Conservation (phyloP, 495 filamentous ascomycete species). For the Echria macrotheca region DNA sequence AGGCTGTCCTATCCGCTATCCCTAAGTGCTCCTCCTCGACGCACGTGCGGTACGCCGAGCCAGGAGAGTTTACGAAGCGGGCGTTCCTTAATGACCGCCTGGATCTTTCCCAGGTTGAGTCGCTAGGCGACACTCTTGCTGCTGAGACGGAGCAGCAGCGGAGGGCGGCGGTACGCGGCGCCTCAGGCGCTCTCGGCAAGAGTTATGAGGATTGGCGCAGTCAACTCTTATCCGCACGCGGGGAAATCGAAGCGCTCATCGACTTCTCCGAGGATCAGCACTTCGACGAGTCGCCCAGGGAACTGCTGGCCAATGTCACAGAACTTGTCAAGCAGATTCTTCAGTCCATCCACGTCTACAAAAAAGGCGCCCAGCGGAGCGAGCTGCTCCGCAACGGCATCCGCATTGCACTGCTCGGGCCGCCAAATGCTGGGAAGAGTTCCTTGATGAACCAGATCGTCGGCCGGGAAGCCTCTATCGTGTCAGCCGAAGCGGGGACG, state of each 20-base stretch:
- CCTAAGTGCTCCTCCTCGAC: slow-evolving; percentile 31
- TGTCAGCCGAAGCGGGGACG: slow-evolving; percentile 84
- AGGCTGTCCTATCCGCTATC: slow-evolving; percentile 77
- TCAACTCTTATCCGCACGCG: slow-evolving; percentile 71
- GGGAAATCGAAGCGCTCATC: slow-evolving; percentile 90
- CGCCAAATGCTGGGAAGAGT: slow-evolving; percentile 94
- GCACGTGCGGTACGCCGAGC: slow-evolving; percentile 78
- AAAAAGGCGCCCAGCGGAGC: slow-evolving; percentile 70
- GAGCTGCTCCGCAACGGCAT: slow-evolving; percentile 86
- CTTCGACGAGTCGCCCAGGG: slow-evolving; percentile 80
- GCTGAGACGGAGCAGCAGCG: slow-evolving; percentile 94
- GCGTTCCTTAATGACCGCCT: slow-evolving; percentile 85
- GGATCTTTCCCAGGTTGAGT: slow-evolving; percentile 89
- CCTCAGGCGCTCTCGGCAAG: slow-evolving; percentile 60
- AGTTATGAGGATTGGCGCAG: slow-evolving; percentile 83
- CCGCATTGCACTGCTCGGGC: slow-evolving; percentile 75
- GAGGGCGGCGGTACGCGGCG: slow-evolving; percentile 73
- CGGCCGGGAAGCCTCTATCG: slow-evolving; percentile 91
- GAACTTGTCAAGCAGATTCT: slow-evolving; percentile 55
- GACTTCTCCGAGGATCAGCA: slow-evolving; percentile 97
- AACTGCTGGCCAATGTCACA: slow-evolving; percentile 64
- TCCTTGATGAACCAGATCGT: slow-evolving; percentile 86
- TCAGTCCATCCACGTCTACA: slow-evolving; percentile 58
- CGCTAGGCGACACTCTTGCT: slow-evolving; percentile 74
- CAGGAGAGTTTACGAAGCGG: slow-evolving; percentile 90